These are phyloP conservation scores for Candida sojae DNA, from an alignment of 1,139 yeast genomes.

Conservation along the genomic window DNA sequence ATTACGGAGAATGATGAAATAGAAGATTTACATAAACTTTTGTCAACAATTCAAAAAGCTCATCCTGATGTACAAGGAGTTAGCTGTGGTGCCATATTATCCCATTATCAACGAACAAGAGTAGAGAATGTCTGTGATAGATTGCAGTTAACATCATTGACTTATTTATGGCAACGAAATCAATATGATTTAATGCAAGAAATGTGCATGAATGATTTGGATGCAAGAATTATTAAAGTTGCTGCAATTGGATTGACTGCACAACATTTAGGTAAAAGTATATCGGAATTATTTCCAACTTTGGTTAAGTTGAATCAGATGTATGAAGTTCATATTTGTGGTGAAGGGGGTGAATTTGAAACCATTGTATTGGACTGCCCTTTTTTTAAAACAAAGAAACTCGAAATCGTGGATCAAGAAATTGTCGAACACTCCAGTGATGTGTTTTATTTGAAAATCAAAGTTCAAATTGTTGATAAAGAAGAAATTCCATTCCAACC, in stretches of 20 bases:
- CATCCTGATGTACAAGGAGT: conserved; percentile 85
- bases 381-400: conserved; percentile 56
- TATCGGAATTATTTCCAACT: conserved; percentile 62
- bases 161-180: conserved; percentile 88
- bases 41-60: conserved; percentile 42
- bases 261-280: conserved; percentile 65
- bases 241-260: conserved; percentile 84
- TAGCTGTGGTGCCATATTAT: conserved; percentile 92
- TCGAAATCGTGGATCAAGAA: conserved; percentile 46
- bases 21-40: conserved; percentile 66
- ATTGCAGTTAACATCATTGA: conserved; percentile 64
- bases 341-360: conserved; percentile 98
- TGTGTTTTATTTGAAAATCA: conserved; percentile 62
- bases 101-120: conserved; percentile 89
- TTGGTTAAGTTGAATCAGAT: conserved; percentile 57
- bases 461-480: conserved; percentile 46
- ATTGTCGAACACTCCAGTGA: conserved; percentile 54
- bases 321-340: conserved; percentile 91
- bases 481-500: conserved; percentile 26
- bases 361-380: conserved; percentile 90
- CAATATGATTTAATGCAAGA: conserved; percentile 80
- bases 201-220: conserved; percentile 72
- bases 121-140: conserved; percentile 89
- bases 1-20: conserved; percentile 76
- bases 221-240: conserved; percentile 86